phyloP scores from a whole-genome alignment of 768 basidiomycete genomes.

The Porphyrellus cyaneotinctus region DNA sequence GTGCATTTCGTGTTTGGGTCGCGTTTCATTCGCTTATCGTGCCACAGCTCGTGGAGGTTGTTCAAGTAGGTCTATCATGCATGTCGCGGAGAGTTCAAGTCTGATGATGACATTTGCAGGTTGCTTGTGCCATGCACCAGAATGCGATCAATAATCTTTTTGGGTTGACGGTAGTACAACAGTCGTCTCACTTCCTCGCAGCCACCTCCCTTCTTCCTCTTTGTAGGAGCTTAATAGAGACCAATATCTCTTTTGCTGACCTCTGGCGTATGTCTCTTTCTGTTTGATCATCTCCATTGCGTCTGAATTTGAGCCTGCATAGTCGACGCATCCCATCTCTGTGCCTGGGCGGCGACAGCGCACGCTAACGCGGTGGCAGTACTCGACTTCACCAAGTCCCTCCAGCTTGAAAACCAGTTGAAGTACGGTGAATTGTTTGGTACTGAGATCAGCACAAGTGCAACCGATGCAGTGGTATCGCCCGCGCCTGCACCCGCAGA shows the following conservation, averaged over 20 bases:
- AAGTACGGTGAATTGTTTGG: neutral
- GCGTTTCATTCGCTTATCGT: neutral
- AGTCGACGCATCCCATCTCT: constrained; percentile 9
- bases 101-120: constrained; percentile 7
- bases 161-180: constrained; percentile 2
- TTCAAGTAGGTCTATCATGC: constrained; percentile 15
- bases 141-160: constrained; percentile 18
- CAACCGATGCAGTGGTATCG: neutral
- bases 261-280: constrained; percentile 15
- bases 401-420: neutral
- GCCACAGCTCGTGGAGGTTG: constrained; percentile 13
- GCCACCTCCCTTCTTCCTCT: constrained; percentile 4
- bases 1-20: neutral
- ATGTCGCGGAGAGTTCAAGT: neutral
- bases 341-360: neutral
- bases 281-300: neutral
- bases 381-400: constrained; percentile 5
- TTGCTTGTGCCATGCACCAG: constrained; percentile 25
- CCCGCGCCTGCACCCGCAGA: neutral
- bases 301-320: neutral
- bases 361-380: neutral
- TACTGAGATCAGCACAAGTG: neutral
- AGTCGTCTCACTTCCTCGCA: constrained; percentile 9
- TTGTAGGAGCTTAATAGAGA: constrained; percentile 1
- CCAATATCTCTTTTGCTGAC: neutral